Base-by-base conservation (phyloP, 2,329 filamentous ascomycete species). In the Trichoderma cornu-damae region DNA sequence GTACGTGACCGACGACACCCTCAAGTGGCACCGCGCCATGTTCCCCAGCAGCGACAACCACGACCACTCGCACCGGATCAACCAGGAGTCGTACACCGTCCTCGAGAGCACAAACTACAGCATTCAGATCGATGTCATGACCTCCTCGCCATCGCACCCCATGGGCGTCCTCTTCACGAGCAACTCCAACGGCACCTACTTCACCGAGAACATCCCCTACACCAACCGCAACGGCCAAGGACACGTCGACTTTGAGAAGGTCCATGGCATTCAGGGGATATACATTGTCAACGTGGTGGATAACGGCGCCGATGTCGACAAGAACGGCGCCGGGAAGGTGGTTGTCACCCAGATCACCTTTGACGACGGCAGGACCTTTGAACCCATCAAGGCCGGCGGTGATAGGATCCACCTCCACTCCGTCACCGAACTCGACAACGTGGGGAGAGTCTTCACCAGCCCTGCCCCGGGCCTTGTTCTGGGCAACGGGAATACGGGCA, bases 71-170 rank as follows among this genome's bases (percentile, higher is more conserved):
- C 75, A 77, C 59, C 71, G 68, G 48, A 73, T 92, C 66, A 81
- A 90, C 61, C 88, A 96, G 69, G 84, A 93, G 68, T 90, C 89
- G 2, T 99, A 96, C 72, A 99, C 94, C 0, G 82, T 99, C 47
- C 80, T 99, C 38, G 93, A 97, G 73, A 94, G 92, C 67, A 97
- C 94, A 40, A 93, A 96, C 69, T 96, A 99, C 77, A 96, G 93
- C 75, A 91, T 99, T 65, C 93, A 97, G 73, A 85, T 99, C 56
- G 92, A 97, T 71, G 92, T 97, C 61, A 86, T 93, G 81, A 90
- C 87, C 1, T 78, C 78, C 37, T 77, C 76, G 43, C 80, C 80
- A 11, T 81, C 79, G 1, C 83, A 81, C 35, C 83, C 87, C 0
- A 93, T 96, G 83, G 95, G 94, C 32, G 85, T 88, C 9, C 79